These are phyloP conservation scores for Fusarium sterilihyphosum DNA, from an alignment of 2,329 filamentous ascomycete genomes.

Conservation along the genomic window DNA sequence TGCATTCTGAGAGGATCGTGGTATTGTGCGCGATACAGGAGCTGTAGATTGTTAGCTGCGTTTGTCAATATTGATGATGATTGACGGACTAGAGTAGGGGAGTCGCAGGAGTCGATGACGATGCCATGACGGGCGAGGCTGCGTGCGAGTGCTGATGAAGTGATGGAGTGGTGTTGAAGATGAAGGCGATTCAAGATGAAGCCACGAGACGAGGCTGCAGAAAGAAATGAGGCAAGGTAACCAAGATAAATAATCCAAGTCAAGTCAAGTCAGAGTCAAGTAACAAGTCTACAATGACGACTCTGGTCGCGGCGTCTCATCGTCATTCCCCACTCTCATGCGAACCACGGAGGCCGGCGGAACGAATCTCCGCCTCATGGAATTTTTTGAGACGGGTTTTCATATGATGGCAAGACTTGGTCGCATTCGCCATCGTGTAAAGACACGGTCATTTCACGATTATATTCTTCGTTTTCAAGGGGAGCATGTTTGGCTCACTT, in stretches of 20 bases:
- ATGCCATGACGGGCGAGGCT: slow-evolving; percentile 65
- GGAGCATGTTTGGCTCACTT: slow-evolving; percentile 30
- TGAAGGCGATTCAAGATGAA: neutral
- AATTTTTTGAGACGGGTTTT: slow-evolving; percentile 34
- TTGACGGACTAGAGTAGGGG: slow-evolving; percentile 76
- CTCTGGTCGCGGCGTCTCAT: slow-evolving; percentile 20
- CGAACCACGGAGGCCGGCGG: slow-evolving; percentile 14
- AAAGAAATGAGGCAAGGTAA: neutral
- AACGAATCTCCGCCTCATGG: slow-evolving; percentile 36
- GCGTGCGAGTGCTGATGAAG: neutral
- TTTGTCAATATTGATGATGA: neutral
- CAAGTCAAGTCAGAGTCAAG: neutral
- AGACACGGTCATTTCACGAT: slow-evolving; percentile 2
- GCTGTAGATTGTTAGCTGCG: slow-evolving; percentile 56
- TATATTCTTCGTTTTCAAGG: neutral
- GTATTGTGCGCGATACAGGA: slow-evolving; percentile 93
- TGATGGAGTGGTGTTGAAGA: neutral
- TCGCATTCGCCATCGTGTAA: neutral
- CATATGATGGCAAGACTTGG: slow-evolving; percentile 26
- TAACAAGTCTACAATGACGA: slow-evolving; percentile 38
- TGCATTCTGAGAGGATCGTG: slow-evolving; percentile 94
- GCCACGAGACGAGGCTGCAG: neutral
- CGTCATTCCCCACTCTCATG: slow-evolving; percentile 40
- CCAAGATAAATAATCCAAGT: neutral
- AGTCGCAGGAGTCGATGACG: slow-evolving; percentile 73